Evolutionary conservation across 768 basidiomycete genomes (phyloP).

Genomic region (Astraeus odoratus): DNA sequence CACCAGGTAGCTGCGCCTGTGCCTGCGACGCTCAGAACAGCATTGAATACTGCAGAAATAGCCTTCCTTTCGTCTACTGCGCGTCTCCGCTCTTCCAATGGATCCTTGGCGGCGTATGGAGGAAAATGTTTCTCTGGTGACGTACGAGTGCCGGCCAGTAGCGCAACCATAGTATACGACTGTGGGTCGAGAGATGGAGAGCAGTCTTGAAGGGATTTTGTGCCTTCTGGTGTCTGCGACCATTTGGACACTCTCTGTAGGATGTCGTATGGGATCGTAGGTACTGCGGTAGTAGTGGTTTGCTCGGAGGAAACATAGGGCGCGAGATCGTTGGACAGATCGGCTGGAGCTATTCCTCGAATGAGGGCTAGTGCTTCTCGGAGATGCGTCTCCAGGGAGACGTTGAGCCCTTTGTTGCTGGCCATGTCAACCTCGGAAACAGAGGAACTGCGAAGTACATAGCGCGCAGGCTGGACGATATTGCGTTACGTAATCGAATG

Average conservation of each 20-base stretch:
- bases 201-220: slow-evolving; percentile 29
- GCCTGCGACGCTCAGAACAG: slow-evolving; percentile 59
- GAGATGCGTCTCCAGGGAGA: slow-evolving; percentile 68
- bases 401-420: slow-evolving; percentile 32
- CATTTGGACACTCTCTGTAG: slow-evolving; percentile 59
- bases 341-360: slow-evolving; percentile 36
- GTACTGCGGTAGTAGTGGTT: slow-evolving; percentile 5
- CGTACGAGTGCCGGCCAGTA: slow-evolving; percentile 74
- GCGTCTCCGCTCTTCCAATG: slow-evolving; percentile 40
- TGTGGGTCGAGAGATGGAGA: slow-evolving; percentile 42
- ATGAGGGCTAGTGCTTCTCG: slow-evolving; percentile 42
- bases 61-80: slow-evolving; percentile 53
- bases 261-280: slow-evolving; percentile 56
- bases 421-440: no score
- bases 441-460: no score
- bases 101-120: slow-evolving; percentile 37
- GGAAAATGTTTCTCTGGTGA: slow-evolving; percentile 72
- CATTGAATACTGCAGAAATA: slow-evolving; percentile 66
- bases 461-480: no score
- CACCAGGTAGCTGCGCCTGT: slow-evolving; percentile 68
- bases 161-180: slow-evolving; percentile 61
- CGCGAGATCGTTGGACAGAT: slow-evolving; percentile 36
- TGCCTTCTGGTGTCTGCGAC: slow-evolving; percentile 51
- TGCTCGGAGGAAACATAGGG: slow-evolving; percentile 29
- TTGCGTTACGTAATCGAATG: no score